A percentile compares a stretch with the other conserved stretches of the same genome.
These are phyloP conservation scores for Trichoderma asperellum DNA, from an alignment of 2,329 filamentous ascomycete species.

Conservation along the genomic window DNA sequence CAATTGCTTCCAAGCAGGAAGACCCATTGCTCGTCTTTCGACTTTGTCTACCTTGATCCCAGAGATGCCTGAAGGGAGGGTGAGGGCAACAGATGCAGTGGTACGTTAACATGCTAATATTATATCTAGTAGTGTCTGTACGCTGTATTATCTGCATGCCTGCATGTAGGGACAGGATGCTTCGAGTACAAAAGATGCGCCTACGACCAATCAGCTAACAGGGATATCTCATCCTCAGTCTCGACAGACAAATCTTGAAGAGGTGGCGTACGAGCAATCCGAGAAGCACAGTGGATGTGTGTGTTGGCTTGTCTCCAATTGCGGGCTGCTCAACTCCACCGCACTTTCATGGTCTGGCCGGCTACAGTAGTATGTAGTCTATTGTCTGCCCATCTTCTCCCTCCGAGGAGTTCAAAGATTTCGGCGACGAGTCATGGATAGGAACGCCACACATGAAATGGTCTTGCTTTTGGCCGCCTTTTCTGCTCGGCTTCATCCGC, in stretches of 20 bases:
- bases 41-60: background rate
- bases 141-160: background rate
- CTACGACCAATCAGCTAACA: background rate
- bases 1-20: slow-evolving; percentile 1
- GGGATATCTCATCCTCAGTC: background rate
- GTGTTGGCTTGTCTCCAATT: background rate
- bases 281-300: background rate
- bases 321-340: slow-evolving; percentile 21
- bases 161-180: background rate
- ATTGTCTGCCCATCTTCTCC: background rate
- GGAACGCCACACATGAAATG: background rate
- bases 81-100: background rate
- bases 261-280: background rate
- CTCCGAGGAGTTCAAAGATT: background rate
- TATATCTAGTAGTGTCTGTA: background rate
- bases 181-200: background rate
- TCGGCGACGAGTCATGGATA: slow-evolving; percentile 16
- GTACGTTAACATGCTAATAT: background rate
- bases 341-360: background rate
- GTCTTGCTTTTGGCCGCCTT: background rate
- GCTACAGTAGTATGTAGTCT: background rate
- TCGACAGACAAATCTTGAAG: background rate
- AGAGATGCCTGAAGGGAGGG: background rate
- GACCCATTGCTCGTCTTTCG: background rate
- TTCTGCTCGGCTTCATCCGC: background rate